Evolutionary conservation across 1,284 basidiomycete genomes (phyloP).

Genomic region (Agaricales sp.): DNA sequence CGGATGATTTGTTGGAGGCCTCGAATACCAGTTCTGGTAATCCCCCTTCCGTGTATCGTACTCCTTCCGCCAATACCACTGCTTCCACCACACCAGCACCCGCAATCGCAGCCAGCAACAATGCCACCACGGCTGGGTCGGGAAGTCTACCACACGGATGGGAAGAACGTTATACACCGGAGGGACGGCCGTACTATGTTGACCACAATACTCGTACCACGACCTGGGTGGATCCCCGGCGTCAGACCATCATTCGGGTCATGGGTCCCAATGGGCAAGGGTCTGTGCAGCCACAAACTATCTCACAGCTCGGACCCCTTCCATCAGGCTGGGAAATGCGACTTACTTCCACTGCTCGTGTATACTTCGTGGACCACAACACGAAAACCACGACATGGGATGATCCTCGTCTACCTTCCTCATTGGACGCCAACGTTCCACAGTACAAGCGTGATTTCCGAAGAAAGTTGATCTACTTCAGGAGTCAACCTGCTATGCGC

Average conservation of each 20-base stretch:
- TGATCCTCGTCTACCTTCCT: conserved; percentile 81
- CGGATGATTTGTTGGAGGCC: conserved; percentile 71
- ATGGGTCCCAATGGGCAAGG: conserved; percentile 84
- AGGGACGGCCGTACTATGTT: conserved; percentile 90
- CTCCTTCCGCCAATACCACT: conserved; percentile 23
- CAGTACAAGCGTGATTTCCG: conserved; percentile 98
- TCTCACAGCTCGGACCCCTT: conserved; percentile 84
- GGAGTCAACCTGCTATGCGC: conserved; percentile 88
- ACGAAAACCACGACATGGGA: conserved; percentile 99
- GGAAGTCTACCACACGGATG: conserved; percentile 86
- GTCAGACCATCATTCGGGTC: conserved; percentile 83
- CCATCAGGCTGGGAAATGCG: conserved; percentile 98
- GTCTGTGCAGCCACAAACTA: conserved; percentile 77
- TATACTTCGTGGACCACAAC: conserved; percentile 97
- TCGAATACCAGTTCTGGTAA: conserved; percentile 26
- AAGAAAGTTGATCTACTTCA: conserved; percentile 94
- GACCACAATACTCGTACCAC: conserved; percentile 93
- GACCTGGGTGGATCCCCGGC: conserved; percentile 91
- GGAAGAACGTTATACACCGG: conserved; percentile 94
- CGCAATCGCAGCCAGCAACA: conserved; percentile 39
- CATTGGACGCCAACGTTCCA: conserved; percentile 82
- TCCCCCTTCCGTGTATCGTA: conserved; percentile 21
- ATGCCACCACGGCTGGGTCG: conserved; percentile 64
- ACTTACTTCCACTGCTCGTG: conserved; percentile 84
- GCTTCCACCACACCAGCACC: conserved; percentile 22